Percentiles rank a stretch among this genome's conserved stretches.
phyloP scores from a whole-genome alignment of 768 basidiomycete species.

The Leucogyrophana mollusca region DNA sequence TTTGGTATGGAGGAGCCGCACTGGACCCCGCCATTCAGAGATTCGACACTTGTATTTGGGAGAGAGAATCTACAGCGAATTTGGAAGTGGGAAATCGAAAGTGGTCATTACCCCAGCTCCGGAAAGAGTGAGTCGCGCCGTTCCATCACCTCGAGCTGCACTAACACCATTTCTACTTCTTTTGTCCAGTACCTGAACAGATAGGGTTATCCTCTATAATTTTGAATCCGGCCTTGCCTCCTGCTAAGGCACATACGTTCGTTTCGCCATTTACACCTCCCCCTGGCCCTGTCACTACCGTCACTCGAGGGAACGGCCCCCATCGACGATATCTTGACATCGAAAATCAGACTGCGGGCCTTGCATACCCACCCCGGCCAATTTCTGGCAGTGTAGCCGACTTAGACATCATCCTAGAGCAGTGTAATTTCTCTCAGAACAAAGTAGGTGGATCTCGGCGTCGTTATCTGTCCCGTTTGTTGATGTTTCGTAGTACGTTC shows the following conservation, averaged over 20 bases:
- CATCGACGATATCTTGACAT: slow-evolving; percentile 75
- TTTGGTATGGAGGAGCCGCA: slow-evolving; percentile 41
- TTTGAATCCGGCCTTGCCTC: slow-evolving; percentile 66
- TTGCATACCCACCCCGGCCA: slow-evolving; percentile 84
- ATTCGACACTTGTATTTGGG: slow-evolving; percentile 69
- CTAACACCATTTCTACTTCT: slow-evolving; percentile 1
- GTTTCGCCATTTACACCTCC: slow-evolving; percentile 51
- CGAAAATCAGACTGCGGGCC: slow-evolving; percentile 52
- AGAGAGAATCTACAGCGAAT: slow-evolving; percentile 76
- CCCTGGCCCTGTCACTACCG: slow-evolving; percentile 36
- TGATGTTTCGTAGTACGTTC: slow-evolving; percentile 66
- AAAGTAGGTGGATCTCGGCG: slow-evolving; percentile 46
- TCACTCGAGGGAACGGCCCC: slow-evolving; percentile 66
- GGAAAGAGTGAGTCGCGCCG: slow-evolving; percentile 54
- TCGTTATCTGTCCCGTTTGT: neutral
- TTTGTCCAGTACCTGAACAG: slow-evolving; percentile 54
- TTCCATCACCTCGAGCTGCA: slow-evolving; percentile 4
- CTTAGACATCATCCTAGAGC: slow-evolving; percentile 81
- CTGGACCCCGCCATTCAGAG: slow-evolving; percentile 36
- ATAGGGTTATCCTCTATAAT: slow-evolving; percentile 57
- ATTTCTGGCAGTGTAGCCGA: slow-evolving; percentile 81
- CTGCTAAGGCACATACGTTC: slow-evolving; percentile 41
- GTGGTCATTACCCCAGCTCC: slow-evolving; percentile 84
- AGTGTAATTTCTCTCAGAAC: slow-evolving; percentile 77
- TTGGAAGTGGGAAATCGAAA: slow-evolving; percentile 92